Percentiles rank a stretch among this genome's conserved stretches.
Evolutionary conservation across 306 rosid genomes (phyloP).

Genomic region (Acmispon strigosus): DNA sequence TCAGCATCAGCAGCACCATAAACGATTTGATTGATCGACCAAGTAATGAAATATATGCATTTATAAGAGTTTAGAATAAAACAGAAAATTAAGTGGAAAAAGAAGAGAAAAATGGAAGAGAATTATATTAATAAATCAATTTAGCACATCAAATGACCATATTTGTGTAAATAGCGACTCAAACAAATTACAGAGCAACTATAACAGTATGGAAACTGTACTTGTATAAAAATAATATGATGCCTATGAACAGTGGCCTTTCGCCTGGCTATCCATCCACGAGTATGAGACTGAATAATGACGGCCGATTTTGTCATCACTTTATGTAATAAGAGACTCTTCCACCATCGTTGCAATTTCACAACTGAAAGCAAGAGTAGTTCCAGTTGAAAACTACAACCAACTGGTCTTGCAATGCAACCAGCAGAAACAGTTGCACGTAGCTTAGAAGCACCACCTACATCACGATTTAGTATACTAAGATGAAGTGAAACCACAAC

Average conservation of each 20-base stretch:
- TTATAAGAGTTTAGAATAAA: not conserved
- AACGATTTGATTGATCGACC: not conserved
- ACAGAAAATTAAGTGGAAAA: not conserved
- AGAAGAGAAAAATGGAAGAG: not conserved
- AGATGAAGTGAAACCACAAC: not conserved
- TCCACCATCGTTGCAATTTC: slow-evolving; percentile 91
- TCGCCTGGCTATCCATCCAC: slow-evolving; percentile 65
- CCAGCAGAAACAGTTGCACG: slow-evolving; percentile 16
- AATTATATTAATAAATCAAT: not conserved
- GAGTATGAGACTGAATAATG: slow-evolving; percentile 62
- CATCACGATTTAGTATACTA: not conserved
- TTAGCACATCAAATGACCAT: not conserved
- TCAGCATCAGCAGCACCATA: not conserved
- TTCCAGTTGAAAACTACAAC: slow-evolving; percentile 39
- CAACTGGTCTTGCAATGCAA: slow-evolving; percentile 24
- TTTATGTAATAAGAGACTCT: slow-evolving; percentile 34
- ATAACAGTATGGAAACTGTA: slow-evolving; percentile 28
- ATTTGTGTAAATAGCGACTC: not conserved
- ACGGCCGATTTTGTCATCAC: slow-evolving; percentile 43
- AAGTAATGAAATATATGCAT: not conserved
- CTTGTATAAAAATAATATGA: slow-evolving; percentile 55
- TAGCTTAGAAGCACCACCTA: slow-evolving; percentile 39
- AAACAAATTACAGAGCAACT: not conserved
- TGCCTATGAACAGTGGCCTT: slow-evolving; percentile 40
- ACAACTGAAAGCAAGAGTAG: slow-evolving; percentile 42